Evolutionary conservation across 495 filamentous ascomycete genomes (phyloP), one percentile per base, ranked within the genome.

Genomic region (Acidomyces sp.): DNA sequence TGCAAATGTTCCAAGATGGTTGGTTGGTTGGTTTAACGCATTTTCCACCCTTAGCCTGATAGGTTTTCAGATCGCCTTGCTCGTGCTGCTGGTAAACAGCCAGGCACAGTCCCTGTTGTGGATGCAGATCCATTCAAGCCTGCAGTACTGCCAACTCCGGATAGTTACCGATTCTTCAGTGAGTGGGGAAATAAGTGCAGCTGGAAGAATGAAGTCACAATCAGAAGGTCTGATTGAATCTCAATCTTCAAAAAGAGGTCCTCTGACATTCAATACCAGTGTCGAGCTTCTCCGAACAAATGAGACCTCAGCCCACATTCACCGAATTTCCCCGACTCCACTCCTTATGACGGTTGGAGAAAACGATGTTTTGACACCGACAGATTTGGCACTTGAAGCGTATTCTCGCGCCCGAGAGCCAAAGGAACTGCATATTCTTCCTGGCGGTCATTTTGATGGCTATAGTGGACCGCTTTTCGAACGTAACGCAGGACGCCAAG

Each of bases 261-360:
- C n/a, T 23, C 22, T 13, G 6, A 13, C 4, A 16, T 17, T 17
- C 15, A 23, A 25, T 28, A 6, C 7, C 27, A 53, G 50, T 17
- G 39, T 53, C 23, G 50, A 53, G 30, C 24, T 43, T 4, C 45
- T 59, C 39, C 52, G 56, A 27, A 46, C 10, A 16, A 55, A 59
- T 45, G 48, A 62, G 28, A 45, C 47, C 11, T 53, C 46, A 22
- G 34, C 3, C 16, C 34, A 43, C 19, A 50, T 62, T 25, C 52
- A 60, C 34, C 58, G 46, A 31, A 58, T 63, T 26, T 49, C 57
- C 12, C 62, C 62, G 4, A 62, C 54, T 17, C 60, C 59, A 2
- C 41, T 63, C 21, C 38, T 61, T n/a, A 57, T 63, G 48, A 49
- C 51, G 12, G 41, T 62, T 22, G 51, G 53, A n/a, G 42, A 51